These are phyloP conservation scores for Hymenoscyphus fraxineus DNA, from an alignment of 2,329 filamentous ascomycete species.

Conservation along the genomic window DNA sequence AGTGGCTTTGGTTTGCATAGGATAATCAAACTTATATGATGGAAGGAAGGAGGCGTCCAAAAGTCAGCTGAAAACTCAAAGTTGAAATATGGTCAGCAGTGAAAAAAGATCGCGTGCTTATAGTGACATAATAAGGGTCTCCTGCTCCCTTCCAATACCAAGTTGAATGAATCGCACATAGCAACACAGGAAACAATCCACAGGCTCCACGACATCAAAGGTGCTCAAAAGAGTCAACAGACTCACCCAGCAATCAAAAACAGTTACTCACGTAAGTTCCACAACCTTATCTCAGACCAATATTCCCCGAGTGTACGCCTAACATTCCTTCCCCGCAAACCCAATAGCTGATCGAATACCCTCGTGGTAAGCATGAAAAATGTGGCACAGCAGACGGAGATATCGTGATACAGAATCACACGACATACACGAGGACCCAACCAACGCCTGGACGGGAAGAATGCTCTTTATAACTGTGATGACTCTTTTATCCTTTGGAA, in stretches of 20 bases:
- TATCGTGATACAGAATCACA: not conserved
- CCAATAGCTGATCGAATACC: not conserved
- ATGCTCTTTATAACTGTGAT: not conserved
- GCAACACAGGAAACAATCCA: not conserved
- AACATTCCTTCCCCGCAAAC: not conserved
- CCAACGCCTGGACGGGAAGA: not conserved
- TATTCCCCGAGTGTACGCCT: not conserved
- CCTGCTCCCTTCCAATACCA: not conserved
- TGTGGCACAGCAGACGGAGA: not conserved
- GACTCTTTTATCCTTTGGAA: not conserved
- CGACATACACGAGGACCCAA: not conserved
- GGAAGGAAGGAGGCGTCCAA: too few relatives aligned
- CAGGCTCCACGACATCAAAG: not conserved
- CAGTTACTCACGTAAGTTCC: not conserved
- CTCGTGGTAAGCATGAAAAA: not conserved
- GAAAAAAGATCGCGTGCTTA: not conserved
- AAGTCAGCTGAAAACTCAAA: too few relatives aligned
- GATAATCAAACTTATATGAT: too few relatives aligned
- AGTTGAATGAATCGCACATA: not conserved
- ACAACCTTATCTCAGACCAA: not conserved
- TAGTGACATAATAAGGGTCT: not conserved
- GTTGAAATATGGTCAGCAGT: not conserved
- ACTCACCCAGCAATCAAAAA: not conserved
- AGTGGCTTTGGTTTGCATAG: too few relatives aligned
- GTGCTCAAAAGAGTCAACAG: not conserved